These are phyloP conservation scores for Salvia rosmarinus DNA, from an alignment of 257 asterid species.

Conservation along the genomic window DNA sequence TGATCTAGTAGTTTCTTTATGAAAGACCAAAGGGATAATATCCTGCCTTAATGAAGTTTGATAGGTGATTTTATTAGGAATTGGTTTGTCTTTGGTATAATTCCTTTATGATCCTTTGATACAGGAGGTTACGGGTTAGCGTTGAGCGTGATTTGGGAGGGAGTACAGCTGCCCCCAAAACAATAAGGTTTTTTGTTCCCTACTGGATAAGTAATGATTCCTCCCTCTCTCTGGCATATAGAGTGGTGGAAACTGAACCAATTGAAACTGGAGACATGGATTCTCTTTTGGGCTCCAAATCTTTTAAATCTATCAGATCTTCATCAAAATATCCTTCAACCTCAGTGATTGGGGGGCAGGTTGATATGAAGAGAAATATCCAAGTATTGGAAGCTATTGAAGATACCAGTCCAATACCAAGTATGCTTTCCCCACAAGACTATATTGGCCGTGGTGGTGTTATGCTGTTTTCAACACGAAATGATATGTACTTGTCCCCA, in stretches of 20 bases:
- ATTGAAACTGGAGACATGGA: slow-evolving; percentile 68
- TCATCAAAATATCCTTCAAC: slow-evolving; percentile 63
- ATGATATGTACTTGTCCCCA: slow-evolving; percentile 87
- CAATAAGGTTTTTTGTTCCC: slow-evolving; percentile 94
- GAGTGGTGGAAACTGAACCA: slow-evolving; percentile 94
- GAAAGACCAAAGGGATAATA: slow-evolving; percentile 17
- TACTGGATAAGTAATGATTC: slow-evolving; percentile 91
- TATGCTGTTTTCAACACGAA: slow-evolving; percentile 84
- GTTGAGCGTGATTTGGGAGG: slow-evolving; percentile 97
- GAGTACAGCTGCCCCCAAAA: slow-evolving; percentile 89
- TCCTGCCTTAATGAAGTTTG: slow-evolving; percentile 7
- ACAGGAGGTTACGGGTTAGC: slow-evolving; percentile 93
- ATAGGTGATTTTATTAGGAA: slow-evolving; percentile 26
- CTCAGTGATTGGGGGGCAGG: slow-evolving; percentile 55
- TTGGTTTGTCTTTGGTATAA: slow-evolving; percentile 30
- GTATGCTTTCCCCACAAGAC: slow-evolving; percentile 99
- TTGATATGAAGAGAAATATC: slow-evolving; percentile 60
- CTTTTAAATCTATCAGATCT: slow-evolving; percentile 76
- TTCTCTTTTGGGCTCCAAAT: slow-evolving; percentile 54
- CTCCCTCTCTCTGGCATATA: slow-evolving; percentile 76
- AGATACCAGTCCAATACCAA: slow-evolving; percentile 87
- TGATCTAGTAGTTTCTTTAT: slow-evolving; percentile 13
- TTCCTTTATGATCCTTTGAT: slow-evolving; percentile 30
- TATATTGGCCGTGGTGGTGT: slow-evolving; percentile 95
- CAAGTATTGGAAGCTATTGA: slow-evolving; percentile 90